These are phyloP conservation scores for Pleurotus ostreatus DNA, from an alignment of 768 basidiomycete genomes.

Conservation along the genomic window DNA sequence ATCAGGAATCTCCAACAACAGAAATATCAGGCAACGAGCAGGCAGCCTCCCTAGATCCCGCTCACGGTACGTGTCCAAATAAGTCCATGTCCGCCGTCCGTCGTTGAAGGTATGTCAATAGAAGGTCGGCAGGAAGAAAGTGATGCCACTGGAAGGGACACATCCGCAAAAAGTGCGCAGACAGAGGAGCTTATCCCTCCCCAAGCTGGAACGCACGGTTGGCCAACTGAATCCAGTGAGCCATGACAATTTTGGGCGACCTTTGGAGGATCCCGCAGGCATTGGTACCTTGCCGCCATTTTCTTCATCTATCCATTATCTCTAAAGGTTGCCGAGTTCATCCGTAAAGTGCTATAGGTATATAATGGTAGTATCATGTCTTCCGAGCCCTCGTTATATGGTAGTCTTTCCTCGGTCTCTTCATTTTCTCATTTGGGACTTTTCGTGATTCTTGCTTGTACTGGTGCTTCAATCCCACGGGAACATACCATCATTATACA, in stretches of 20 bases:
- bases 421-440: conserved; percentile 3
- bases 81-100: no score
- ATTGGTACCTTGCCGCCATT: conserved; percentile 12
- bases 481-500: no score
- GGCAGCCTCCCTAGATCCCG: no score
- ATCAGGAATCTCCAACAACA: background rate
- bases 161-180: no score
- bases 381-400: background rate
- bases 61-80: no score
- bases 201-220: background rate
- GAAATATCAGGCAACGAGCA: background rate
- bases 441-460: background rate
- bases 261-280: conserved; percentile 10
- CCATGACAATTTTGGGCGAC: conserved; percentile 18
- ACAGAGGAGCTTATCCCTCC: no score
- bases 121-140: no score
- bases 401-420: background rate
- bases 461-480: no score
- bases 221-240: background rate
- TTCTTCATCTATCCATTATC: conserved; percentile 14
- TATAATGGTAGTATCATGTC: conserved; percentile 3
- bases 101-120: no score
- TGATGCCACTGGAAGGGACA: no score
- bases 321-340: conserved; percentile 22
- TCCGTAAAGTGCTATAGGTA: conserved; percentile 11